phyloP scores from a whole-genome alignment of 202 grass and related monocot species.

The Musa balbisiana region DNA sequence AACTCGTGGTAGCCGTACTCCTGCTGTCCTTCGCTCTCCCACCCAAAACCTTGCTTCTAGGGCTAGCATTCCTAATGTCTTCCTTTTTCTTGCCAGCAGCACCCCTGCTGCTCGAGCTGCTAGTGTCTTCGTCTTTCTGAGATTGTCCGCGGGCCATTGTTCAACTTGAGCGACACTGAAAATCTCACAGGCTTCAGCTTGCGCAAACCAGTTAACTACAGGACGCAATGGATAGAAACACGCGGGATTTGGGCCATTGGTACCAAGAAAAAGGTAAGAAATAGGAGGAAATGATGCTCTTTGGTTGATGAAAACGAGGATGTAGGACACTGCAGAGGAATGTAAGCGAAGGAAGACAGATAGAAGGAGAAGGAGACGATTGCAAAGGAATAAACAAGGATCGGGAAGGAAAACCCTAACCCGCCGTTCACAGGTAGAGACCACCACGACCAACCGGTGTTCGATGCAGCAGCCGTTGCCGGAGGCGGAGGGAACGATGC shows the following conservation, averaged over 20 bases:
- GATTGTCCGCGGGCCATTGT: background rate
- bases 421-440: background rate
- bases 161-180: background rate
- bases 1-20: constrained; percentile 10
- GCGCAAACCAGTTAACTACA: background rate
- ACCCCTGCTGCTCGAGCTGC: constrained; percentile 16
- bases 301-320: background rate
- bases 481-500: background rate
- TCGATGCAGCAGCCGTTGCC: background rate
- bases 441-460: background rate
- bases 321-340: no score
- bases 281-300: background rate
- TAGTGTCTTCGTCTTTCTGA: constrained; percentile 16
- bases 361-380: background rate
- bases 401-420: background rate
- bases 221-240: background rate
- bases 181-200: background rate
- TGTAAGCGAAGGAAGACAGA: background rate
- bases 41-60: background rate
- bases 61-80: background rate
- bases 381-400: no score
- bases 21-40: constrained; percentile 15
- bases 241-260: background rate
- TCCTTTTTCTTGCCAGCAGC: background rate
- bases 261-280: background rate